phyloP scores from a whole-genome alignment of 208 protist genomes.

The Tritrichomonas musculus region DNA sequence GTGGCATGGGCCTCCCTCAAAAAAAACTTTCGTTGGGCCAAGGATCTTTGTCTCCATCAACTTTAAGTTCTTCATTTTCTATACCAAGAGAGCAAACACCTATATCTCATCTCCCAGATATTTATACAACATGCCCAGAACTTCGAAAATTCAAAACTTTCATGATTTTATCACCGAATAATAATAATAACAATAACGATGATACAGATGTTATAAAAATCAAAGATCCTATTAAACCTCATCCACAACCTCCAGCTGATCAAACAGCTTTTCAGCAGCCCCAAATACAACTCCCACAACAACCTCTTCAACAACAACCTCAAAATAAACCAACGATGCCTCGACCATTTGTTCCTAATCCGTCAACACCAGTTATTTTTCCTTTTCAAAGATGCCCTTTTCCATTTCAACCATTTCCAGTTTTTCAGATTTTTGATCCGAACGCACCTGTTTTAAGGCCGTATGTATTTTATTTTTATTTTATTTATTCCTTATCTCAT shows the following conservation, averaged over 20 bases:
- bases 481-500: background rate
- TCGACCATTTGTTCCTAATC: background rate
- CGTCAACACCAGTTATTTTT: background rate
- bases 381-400: background rate
- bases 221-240: background rate
- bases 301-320: background rate
- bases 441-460: background rate
- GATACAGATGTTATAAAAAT: too few species aligned
- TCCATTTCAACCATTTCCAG: background rate
- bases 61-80: background rate
- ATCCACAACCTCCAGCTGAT: background rate
- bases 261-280: background rate
- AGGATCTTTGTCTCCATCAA: background rate
- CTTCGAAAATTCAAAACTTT: background rate
- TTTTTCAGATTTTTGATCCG: background rate
- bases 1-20: background rate
- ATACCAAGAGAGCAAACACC: background rate
- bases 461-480: constrained; percentile 3
- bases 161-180: background rate
- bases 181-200: too few species aligned
- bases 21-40: background rate
- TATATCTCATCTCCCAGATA: background rate
- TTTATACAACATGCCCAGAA: constrained; percentile 21
- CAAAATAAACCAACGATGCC: background rate
- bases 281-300: background rate